Percentiles rank a stretch among this genome's conserved stretches.
These are phyloP conservation scores for Tolypocladium ovalisporum DNA, from an alignment of 2,329 filamentous ascomycete species.

Conservation along the genomic window DNA sequence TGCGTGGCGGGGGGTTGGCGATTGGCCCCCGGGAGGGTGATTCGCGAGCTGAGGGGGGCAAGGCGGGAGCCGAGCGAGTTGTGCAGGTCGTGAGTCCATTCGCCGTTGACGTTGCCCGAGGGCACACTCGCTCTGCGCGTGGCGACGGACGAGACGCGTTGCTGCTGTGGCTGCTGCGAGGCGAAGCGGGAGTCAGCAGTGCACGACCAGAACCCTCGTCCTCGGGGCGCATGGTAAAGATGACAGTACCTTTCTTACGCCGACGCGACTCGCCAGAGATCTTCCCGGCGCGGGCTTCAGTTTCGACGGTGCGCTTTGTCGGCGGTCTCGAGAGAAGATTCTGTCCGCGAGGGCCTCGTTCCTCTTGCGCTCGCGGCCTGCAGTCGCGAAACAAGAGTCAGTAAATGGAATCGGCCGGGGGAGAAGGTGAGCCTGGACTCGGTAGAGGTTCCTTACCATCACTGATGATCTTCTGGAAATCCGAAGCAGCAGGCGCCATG, in stretches of 20 bases:
- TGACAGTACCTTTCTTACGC: conserved; percentile 55
- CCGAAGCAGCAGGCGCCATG: conserved; percentile 33
- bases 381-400: background rate
- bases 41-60: conserved; percentile 35
- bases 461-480: conserved; percentile 46
- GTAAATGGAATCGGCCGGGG: background rate
- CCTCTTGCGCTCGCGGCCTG: conserved; percentile 58
- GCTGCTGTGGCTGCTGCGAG: conserved; percentile 4
- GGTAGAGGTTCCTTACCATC: conserved; percentile 29
- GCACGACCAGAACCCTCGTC: background rate
- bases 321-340: conserved; percentile 55
- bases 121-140: conserved; percentile 22
- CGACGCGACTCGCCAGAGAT: conserved; percentile 60
- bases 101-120: conserved; percentile 48
- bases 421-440: background rate
- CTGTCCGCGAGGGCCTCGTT: conserved; percentile 60
- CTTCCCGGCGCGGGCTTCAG: conserved; percentile 35
- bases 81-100: conserved; percentile 65
- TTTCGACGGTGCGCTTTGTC: conserved; percentile 42
- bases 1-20: conserved; percentile 15
- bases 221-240: background rate
- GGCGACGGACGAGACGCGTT: conserved; percentile 16
- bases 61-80: conserved; percentile 24
- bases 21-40: conserved; percentile 26
- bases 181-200: background rate